Evolutionary conservation across 2,329 filamentous ascomycete species (phyloP), one percentile per base, ranked within the genome.

Genomic region (Rutstroemia sp.): DNA sequence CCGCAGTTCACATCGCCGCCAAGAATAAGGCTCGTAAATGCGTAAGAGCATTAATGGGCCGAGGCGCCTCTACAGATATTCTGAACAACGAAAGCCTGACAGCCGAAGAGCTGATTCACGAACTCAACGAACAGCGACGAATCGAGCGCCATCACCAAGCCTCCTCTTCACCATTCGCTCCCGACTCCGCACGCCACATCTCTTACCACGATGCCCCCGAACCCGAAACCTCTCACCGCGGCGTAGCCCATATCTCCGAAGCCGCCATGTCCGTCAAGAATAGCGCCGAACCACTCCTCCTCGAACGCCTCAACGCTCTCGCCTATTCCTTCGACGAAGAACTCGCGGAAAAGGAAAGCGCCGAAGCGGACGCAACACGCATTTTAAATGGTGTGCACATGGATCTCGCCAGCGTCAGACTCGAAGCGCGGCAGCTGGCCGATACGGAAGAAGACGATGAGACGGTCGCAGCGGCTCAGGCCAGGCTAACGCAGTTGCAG

Each of bases 1-100:
- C 94, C 0, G 92, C 94, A 3, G 72, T 87, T 51, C 84, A 87
- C 59, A 74, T 87, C 7, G 83, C 84, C 0, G 90, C 92, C 9
- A 85, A 91, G 67, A 86, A 89, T 57, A 89, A 91, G 56, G 90
- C 92, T 17, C 85, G 91, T 46, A 96, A 97, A 65, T 95, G 92
- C 63, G 86, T 96, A 56, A 87, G 94, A 73, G 78, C 85, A 75
- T 72, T 90, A 75, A 71, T 92, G 69, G 84, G 84, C 37, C 86
- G 92, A 51, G 90, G 92, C 58, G 92, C 92, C 3, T 83, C 86
- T 2, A 88, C 90, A 0, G 86, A 95, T 65, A 86, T 97, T 54
- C 78, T 83, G 19, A 99, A 97, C 69, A 77, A 83, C 53, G 83
- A 89, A 56, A 89, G 91, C 27, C 80, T 95, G 60, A 88, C 89